Percentiles rank a stretch among this genome's conserved stretches.
Conservation (phyloP, 495 filamentous ascomycete species). For the Hypomontagnella submonticulosa region DNA sequence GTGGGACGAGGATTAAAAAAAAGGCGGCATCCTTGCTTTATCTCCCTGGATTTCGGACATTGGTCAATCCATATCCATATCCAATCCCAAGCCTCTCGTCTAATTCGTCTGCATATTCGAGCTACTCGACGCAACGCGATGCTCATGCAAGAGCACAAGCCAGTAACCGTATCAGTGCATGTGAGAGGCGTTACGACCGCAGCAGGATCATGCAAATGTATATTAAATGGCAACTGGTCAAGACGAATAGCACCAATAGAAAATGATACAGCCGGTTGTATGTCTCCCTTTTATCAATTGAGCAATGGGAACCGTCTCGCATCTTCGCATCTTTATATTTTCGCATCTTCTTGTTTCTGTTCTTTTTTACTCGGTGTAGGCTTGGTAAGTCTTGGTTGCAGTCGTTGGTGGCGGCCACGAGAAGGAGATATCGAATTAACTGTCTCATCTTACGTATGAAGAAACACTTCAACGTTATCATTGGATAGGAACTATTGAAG, state of each 20-base stretch:
- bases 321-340: too few relatives aligned
- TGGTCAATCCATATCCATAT: constrained; percentile 33
- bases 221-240: constrained; percentile 33
- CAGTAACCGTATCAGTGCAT: constrained; percentile 26
- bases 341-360: too few relatives aligned
- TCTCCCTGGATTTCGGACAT: constrained; percentile 29
- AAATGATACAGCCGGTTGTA: constrained; percentile 4
- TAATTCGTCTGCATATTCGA: constrained; percentile 15
- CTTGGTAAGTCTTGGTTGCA: too few relatives aligned
- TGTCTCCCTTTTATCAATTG: constrained; percentile 23
- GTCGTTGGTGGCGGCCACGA: too few relatives aligned
- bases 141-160: constrained; percentile 25
- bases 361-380: too few relatives aligned
- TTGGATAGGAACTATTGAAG: constrained; percentile 9
- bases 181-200: constrained; percentile 18
- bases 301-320: constrained; percentile 13
- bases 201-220: constrained; percentile 41
- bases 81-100: constrained; percentile 1
- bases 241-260: constrained; percentile 27
- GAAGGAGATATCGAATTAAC: neutral
- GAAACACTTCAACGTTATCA: constrained; percentile 9
- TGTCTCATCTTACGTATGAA: constrained; percentile 2
- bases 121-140: constrained; percentile 28
- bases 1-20: constrained; percentile 10
- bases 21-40: constrained; percentile 24